phyloP scores from a whole-genome alignment of 352 stramenopile species.

The Globisporangium abappressorium region DNA sequence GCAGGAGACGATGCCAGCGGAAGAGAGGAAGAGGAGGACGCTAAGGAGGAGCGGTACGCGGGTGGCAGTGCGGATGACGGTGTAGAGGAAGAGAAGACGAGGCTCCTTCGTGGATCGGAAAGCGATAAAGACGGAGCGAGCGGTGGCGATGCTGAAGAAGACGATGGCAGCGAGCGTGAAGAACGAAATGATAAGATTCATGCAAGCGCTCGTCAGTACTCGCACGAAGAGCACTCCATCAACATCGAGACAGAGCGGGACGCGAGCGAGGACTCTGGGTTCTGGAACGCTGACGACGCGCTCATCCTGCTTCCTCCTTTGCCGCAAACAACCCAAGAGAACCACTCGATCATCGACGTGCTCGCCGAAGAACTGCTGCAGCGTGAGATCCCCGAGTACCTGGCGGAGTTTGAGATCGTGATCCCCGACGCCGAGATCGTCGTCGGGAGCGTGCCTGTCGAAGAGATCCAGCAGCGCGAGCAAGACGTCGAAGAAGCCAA shows the following conservation, averaged over 20 bases:
- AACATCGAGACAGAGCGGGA: slow-evolving; percentile 10
- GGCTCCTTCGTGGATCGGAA: not conserved
- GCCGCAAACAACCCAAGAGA: slow-evolving; percentile 9
- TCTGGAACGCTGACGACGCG: slow-evolving; percentile 37
- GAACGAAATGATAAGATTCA: not conserved
- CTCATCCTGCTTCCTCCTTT: slow-evolving; percentile 1
- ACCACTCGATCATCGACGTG: slow-evolving; percentile 51
- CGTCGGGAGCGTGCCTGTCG: slow-evolving; percentile 50
- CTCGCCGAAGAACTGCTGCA: slow-evolving; percentile 40
- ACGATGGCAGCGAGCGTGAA: not conserved
- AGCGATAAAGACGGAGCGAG: not conserved
- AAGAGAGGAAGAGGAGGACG: not conserved
- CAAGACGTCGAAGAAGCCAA: slow-evolving; percentile 52
- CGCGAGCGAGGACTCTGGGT: slow-evolving; percentile 16
- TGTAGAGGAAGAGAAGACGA: not conserved
- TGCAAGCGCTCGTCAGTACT: not conserved
- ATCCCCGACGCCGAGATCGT: slow-evolving; percentile 65
- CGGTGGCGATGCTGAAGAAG: not conserved
- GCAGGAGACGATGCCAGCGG: not conserved
- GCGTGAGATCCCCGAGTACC: slow-evolving; percentile 47
- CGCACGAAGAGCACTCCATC: slow-evolving; percentile 2
- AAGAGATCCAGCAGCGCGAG: slow-evolving; percentile 61
- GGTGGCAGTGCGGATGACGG: not conserved
- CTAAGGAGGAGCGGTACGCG: not conserved
- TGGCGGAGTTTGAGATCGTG: slow-evolving; percentile 66